A percentile compares a stretch with the other conserved stretches of the same genome.
phyloP scores from a whole-genome alignment of 306 rosid genomes.

The Vicia faba region DNA sequence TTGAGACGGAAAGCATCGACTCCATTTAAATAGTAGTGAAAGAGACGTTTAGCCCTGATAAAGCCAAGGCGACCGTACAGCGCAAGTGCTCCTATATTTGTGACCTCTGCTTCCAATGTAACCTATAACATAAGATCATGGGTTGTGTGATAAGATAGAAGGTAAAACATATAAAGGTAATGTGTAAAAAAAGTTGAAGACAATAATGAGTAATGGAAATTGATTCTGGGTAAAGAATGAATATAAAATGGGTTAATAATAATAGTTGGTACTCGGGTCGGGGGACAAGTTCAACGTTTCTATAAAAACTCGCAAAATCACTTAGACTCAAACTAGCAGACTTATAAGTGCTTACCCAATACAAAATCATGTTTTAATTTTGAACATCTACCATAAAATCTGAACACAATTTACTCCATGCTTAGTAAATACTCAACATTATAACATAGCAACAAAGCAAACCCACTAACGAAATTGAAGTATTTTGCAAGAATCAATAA shows the following conservation, averaged over 20 bases:
- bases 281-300: too few relatives aligned
- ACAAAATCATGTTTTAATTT: background rate
- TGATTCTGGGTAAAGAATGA: too few relatives aligned
- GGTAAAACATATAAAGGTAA: background rate
- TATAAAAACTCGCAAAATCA: background rate
- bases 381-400: background rate
- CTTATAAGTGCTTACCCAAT: background rate
- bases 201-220: too few relatives aligned
- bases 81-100: slow-evolving; percentile 94
- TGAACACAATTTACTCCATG: background rate
- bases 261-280: too few relatives aligned
- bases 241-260: too few relatives aligned
- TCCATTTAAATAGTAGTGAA: slow-evolving; percentile 94
- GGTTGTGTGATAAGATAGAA: background rate
- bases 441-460: background rate
- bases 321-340: background rate
- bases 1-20: slow-evolving; percentile 97
- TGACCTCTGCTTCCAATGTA: slow-evolving; percentile 94
- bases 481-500: background rate
- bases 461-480: background rate
- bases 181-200: background rate
- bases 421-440: background rate
- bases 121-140: slow-evolving; percentile 49
- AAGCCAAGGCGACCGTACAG: slow-evolving; percentile 94
- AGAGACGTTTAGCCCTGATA: slow-evolving; percentile 85